Conservation (phyloP, 768 basidiomycete species). For the Mycena crocata region DNA sequence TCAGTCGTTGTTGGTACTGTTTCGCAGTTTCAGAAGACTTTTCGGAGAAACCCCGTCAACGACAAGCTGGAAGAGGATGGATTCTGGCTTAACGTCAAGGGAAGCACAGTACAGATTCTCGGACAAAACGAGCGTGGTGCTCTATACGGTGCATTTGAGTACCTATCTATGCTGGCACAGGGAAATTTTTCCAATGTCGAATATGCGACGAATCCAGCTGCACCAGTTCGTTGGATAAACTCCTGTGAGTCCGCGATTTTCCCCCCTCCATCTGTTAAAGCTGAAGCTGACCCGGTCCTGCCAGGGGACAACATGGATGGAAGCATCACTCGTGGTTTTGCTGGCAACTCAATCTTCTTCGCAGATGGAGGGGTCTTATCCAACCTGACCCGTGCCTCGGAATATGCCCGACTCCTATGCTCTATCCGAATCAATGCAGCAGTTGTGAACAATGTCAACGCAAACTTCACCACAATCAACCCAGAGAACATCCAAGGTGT, state of each 20-base stretch:
- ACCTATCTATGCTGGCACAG: slow-evolving; percentile 33
- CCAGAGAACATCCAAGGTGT: slow-evolving; percentile 31
- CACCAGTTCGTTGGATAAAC: slow-evolving; percentile 33
- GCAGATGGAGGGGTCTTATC: slow-evolving; percentile 24
- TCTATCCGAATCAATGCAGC: slow-evolving; percentile 32
- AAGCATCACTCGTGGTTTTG: slow-evolving; percentile 30
- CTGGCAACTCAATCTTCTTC: slow-evolving; percentile 31
- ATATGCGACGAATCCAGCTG: slow-evolving; percentile 32
- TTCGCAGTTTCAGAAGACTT: slow-evolving; percentile 28
- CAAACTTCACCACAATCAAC: slow-evolving; percentile 28
- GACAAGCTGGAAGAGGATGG: slow-evolving; percentile 28
- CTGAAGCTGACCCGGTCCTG: slow-evolving; percentile 13
- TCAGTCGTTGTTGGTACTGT: slow-evolving; percentile 31
- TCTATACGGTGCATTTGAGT: slow-evolving; percentile 34
- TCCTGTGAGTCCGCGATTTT: slow-evolving; percentile 28
- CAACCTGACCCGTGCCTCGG: slow-evolving; percentile 32
- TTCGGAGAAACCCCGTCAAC: slow-evolving; percentile 26
- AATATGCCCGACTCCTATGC: slow-evolving; percentile 31
- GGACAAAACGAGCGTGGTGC: slow-evolving; percentile 32
- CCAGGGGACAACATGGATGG: slow-evolving; percentile 35
- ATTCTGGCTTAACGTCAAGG: slow-evolving; percentile 34
- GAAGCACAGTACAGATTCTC: slow-evolving; percentile 30
- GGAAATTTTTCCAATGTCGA: slow-evolving; percentile 33
- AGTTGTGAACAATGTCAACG: slow-evolving; percentile 32
- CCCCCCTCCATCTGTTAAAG: slow-evolving; percentile 20